These are phyloP conservation scores for Sclerotinia sclerotiorum DNA, from an alignment of 2,329 filamentous ascomycete genomes.

Conservation along the genomic window DNA sequence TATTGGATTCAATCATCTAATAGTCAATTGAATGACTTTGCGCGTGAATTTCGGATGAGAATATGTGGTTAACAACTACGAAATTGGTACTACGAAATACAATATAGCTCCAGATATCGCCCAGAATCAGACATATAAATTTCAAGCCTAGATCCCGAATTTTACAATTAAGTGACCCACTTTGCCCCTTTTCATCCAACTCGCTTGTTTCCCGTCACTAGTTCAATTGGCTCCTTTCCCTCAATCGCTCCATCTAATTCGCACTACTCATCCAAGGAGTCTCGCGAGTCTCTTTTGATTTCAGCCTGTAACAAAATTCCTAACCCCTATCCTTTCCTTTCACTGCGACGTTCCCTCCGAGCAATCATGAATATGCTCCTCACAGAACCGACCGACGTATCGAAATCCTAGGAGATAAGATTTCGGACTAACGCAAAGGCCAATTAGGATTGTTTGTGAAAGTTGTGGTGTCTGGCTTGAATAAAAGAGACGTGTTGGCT, in stretches of 20 bases:
- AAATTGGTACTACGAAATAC: background rate
- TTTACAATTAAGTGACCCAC: background rate
- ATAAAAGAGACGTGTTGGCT: too few relatives aligned
- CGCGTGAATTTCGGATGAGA: background rate
- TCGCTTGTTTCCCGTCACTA: background rate
- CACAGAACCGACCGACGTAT: rapidly evolving
- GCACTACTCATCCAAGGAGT: background rate
- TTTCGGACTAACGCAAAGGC: background rate
- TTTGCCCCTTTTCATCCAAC: background rate
- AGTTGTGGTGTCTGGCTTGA: background rate
- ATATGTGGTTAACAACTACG: background rate
- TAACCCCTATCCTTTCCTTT: background rate
- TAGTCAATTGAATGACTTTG: background rate
- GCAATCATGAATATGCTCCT: rapidly evolving
- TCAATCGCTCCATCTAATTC: background rate
- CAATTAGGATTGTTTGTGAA: background rate
- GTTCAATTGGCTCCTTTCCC: too few relatives aligned
- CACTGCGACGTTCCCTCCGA: too few relatives aligned
- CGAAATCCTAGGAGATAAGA: background rate
- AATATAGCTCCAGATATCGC: rapidly evolving
- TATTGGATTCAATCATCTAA: background rate
- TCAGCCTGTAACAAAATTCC: background rate
- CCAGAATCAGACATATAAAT: background rate
- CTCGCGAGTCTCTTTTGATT: background rate
- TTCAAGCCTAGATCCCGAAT: background rate